Evolutionary conservation across 2,329 filamentous ascomycete species (phyloP), one percentile per base, ranked within the genome.

Genomic region (Aspergillus transmontanensis): DNA sequence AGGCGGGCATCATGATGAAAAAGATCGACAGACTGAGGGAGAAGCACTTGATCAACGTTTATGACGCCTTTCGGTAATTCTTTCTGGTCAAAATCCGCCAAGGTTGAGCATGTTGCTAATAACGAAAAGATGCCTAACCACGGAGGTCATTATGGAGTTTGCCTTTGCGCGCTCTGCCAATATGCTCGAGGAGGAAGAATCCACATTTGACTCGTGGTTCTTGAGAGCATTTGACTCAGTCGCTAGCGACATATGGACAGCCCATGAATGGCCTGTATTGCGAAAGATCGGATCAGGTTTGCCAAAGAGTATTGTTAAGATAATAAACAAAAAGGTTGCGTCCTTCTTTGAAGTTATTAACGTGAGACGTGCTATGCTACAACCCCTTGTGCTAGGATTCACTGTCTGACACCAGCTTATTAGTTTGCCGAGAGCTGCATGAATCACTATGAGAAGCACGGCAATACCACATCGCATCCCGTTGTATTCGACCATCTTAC

Each of bases 401-500:
- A 14, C 45, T 28, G 11, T 28, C 45, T 46, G n/a, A 46, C 43
- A n/a, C 21, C 23, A 23, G 6, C n/a, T 21, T 54, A 5, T 46
- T 19, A 55, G 48, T 62, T 54, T 5, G 56, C 60, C 3, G 57
- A 59, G 36, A 28, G 21, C 46, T 62, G 60, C 28, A n/a, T 59
- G n/a, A 46, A 48, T n/a, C 39, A 54, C 39, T 62, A 59, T 39
- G 32, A n/a, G 12, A 54, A 16, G 4, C 45, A 59, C 14, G 56
- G 48, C 6, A 58, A 62, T 19, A 55, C 36, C 21, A 59, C 48
- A 2, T 30, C 57, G 14, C 62, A 64, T 43, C 62, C 62, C 11
- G 60, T 64, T 30, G 56, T 62, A 16, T 64, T 64, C 23, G 59
- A 64, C 12, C 48, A 54, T 14, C 59, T 64, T 4, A 16, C n/a